Percentiles rank a stretch among this genome's conserved stretches.
Conservation (phyloP, 148 eudicot species). For the Arctostaphylos glauca region DNA sequence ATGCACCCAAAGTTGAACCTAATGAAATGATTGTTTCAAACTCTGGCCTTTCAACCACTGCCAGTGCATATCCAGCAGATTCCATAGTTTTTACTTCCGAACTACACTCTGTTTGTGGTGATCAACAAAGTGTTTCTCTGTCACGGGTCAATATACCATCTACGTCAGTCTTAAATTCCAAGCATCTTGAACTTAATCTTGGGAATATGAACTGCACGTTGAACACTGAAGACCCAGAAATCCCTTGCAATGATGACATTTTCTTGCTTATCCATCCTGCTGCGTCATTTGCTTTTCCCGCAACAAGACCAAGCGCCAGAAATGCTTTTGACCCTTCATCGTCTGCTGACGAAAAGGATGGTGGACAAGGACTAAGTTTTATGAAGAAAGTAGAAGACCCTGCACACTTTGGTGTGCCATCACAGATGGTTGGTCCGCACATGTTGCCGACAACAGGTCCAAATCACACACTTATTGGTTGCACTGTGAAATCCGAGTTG, state of each 20-base stretch:
- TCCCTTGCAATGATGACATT: constrained; percentile 78
- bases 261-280: constrained; percentile 51
- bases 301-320: constrained; percentile 22
- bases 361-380: constrained; percentile 24
- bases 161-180: constrained; percentile 27
- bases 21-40: constrained; percentile 28
- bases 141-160: constrained; percentile 32
- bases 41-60: constrained; percentile 21
- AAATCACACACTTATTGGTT: constrained; percentile 29
- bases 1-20: constrained; percentile 29
- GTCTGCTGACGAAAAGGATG: constrained; percentile 34
- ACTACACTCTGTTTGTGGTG: constrained; percentile 3
- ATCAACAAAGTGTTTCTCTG: constrained; percentile 14
- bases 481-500: constrained; percentile 36
- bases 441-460: constrained; percentile 22
- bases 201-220: constrained; percentile 53
- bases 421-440: constrained; percentile 28
- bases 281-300: constrained; percentile 28
- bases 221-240: constrained; percentile 75
- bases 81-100: constrained; percentile 17
- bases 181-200: constrained; percentile 37
- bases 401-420: constrained; percentile 24
- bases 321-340: constrained; percentile 29
- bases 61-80: constrained; percentile 27
- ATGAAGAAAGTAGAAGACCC: constrained; percentile 47